These are phyloP conservation scores for Pinus tabuliformis DNA, from an alignment of 75 land plant species.

Conservation along the genomic window DNA sequence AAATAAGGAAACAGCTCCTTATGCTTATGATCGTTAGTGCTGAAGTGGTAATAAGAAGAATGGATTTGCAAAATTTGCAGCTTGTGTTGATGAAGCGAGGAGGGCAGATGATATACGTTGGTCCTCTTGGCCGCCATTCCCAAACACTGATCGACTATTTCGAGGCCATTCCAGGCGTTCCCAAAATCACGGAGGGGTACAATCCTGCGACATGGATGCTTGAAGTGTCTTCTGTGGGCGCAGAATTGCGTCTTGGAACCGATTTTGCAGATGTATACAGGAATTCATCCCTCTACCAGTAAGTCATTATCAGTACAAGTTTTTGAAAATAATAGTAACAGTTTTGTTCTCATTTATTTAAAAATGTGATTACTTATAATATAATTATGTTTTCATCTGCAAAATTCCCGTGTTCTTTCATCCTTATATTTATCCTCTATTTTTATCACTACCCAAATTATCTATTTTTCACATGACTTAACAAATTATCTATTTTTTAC, in stretches of 20 bases:
- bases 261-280: conserved; percentile 65
- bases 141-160: conserved; percentile 48
- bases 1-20: too few species aligned
- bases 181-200: conserved; percentile 52
- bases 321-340: too few species aligned
- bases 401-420: too few species aligned
- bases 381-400: too few species aligned
- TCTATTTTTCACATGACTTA: too few species aligned
- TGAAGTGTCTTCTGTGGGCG: conserved; percentile 30
- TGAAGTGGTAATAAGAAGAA: too few species aligned
- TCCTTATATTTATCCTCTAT: too few species aligned
- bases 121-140: conserved; percentile 44
- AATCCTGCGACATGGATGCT: conserved; percentile 89
- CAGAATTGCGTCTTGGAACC: conserved; percentile 42
- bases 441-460: too few species aligned
- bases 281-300: conserved; percentile 52
- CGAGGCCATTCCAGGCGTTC: conserved; percentile 59
- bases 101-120: conserved; percentile 59
- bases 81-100: conserved; percentile 57
- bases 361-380: too few species aligned
- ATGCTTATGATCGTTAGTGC: too few species aligned
- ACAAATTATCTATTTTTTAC: too few species aligned
- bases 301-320: conserved; percentile 2
- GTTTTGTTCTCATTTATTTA: too few species aligned
- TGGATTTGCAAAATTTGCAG: conserved; percentile 17